Evolutionary conservation across 2,329 filamentous ascomycete species (phyloP), one percentile per base, ranked within the genome.

Genomic region (Aspergillus brunneoviolaceus): DNA sequence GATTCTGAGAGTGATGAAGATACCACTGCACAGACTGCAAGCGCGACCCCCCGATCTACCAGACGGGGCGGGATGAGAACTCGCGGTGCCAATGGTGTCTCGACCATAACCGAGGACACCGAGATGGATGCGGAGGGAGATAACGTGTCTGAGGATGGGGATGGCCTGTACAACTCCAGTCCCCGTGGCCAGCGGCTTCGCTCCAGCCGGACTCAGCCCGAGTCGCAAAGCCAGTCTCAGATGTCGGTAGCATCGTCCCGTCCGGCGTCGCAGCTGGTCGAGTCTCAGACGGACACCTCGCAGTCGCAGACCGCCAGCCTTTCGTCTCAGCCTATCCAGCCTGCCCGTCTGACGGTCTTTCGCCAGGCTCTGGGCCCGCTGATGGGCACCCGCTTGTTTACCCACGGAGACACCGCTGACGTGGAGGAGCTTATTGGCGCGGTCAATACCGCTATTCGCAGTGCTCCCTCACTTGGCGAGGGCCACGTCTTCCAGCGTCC

Each of bases 351-450:
- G 27, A 80, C 84, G 5, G 79, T 86, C 1, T 99, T 99, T 87
- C 87, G 91, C 57, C 85, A 86, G 11, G 86, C 90, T 2, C 82
- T 99, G 3, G 95, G 95, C 25, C 89, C 91, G 68, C 82, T 99
- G 57, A 88, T 96, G 70, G 89, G 89, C 69, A 89, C 89, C 0
- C 83, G 86, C 12, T 76, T 99, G n/a, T 99, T 99, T 73, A 86
- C 88, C 33, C 91, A 96, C 62, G 68, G 69, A 4, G 95, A 98
- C 70, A 87, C 88, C 19, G 92, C 92, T 14, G 84, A 89, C 62
- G 84, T 97, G 2, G 85, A 87, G 63, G 85, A 85, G 27, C 83
- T 99, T 33, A 83, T 97, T 19, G 83, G 83, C 3, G 90, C 90
- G 9, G 90, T 99, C 54, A 99, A 99, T 74, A 80, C 79, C 4